Conservation (phyloP, 2,329 filamentous ascomycete genomes). For the Cercospora sp. region DNA sequence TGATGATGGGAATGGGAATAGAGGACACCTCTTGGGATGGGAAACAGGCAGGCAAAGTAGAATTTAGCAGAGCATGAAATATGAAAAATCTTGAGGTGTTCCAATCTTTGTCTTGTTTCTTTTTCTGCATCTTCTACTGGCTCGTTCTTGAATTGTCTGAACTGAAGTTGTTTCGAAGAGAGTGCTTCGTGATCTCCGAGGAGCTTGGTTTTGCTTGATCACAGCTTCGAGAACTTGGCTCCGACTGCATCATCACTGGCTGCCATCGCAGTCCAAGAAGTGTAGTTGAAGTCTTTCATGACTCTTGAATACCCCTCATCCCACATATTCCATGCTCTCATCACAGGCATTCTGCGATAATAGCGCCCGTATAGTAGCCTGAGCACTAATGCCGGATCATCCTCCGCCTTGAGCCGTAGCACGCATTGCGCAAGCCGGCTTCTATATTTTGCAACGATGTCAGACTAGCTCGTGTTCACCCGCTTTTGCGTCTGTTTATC, state of each 20-base stretch:
- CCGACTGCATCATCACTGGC: neutral
- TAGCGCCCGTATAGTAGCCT: neutral
- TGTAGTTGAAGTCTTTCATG: neutral
- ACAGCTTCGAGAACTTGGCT: neutral
- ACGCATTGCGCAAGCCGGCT: neutral
- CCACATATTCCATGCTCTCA: neutral
- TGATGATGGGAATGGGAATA: neutral
- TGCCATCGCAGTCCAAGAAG: neutral
- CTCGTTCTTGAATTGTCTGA: too few relatives aligned
- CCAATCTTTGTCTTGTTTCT: neutral
- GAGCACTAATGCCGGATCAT: neutral
- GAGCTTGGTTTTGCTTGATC: neutral
- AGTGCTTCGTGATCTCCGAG: neutral
- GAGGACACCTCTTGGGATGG: neutral
- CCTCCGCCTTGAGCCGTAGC: neutral
- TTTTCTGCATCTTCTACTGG: neutral
- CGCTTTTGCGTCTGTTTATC: neutral
- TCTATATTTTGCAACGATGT: neutral
- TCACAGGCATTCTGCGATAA: neutral
- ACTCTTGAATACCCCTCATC: neutral
- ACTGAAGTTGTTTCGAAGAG: too few relatives aligned
- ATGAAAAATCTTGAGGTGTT: neutral
- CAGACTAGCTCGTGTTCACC: neutral
- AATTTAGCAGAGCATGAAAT: neutral
- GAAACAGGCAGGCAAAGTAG: neutral